These are phyloP conservation scores for Fusarium beomiforme DNA, from an alignment of 2,329 filamentous ascomycete species.

Conservation along the genomic window DNA sequence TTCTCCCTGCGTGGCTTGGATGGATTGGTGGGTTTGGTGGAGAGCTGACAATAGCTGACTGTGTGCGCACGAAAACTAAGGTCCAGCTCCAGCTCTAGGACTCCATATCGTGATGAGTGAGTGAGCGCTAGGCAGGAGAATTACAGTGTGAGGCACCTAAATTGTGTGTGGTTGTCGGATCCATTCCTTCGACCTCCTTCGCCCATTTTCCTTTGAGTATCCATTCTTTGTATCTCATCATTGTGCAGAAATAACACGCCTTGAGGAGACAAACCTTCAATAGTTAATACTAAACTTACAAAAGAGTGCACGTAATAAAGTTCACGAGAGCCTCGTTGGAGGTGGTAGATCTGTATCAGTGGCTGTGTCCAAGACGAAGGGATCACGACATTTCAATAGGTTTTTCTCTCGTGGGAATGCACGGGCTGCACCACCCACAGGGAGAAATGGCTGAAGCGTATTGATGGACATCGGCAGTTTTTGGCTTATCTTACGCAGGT, in stretches of 20 bases:
- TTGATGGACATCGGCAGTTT: constrained; percentile 1
- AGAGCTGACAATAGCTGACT: constrained; percentile 21
- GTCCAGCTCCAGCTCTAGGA: not conserved
- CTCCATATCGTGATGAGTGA: not conserved
- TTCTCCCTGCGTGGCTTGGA: constrained; percentile 23
- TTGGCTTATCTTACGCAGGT: not conserved
- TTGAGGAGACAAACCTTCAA: not conserved
- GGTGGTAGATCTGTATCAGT: constrained; percentile 21
- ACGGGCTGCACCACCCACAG: not conserved
- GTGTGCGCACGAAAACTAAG: constrained; percentile 1
- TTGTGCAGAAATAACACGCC: constrained; percentile 23
- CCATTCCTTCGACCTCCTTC: constrained; percentile 23
- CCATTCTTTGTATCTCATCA: constrained; percentile 30
- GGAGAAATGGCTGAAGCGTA: constrained; percentile 6
- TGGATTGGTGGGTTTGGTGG: constrained; percentile 22
- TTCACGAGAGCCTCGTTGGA: not conserved
- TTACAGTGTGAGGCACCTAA: constrained; percentile 1
- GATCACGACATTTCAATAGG: constrained; percentile 4
- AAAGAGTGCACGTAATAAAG: constrained; percentile 1
- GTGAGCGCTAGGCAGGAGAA: constrained; percentile 1
- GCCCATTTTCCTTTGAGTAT: constrained; percentile 3
- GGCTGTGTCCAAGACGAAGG: not conserved
- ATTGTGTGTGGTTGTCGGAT: not conserved
- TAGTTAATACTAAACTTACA: not conserved
- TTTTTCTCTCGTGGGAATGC: constrained; percentile 1